Conservation (phyloP, 108 stramenopile species). For the Cyclotella sp. region DNA sequence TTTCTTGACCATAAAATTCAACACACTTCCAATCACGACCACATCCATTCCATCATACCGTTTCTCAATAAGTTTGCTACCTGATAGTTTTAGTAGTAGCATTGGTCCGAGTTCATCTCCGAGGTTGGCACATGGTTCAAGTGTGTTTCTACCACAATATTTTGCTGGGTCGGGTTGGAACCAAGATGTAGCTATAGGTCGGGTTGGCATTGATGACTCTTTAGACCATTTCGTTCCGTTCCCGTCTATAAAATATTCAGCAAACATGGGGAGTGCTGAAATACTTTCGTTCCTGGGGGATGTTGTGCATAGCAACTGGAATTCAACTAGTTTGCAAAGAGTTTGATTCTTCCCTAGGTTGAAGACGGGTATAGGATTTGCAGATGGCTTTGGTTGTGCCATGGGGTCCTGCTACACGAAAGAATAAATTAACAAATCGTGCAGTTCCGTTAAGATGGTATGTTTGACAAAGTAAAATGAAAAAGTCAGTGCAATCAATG, state of each 20-base stretch:
- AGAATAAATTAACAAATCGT: too few species aligned
- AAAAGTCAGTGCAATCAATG: too few species aligned
- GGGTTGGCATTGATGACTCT: background rate
- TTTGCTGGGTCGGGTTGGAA: background rate
- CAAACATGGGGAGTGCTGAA: background rate
- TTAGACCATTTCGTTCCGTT: background rate
- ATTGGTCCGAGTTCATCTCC: conserved; percentile 22
- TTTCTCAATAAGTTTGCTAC: conserved; percentile 2
- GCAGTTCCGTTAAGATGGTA: too few species aligned
- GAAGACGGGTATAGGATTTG: background rate
- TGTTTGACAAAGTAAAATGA: too few species aligned
- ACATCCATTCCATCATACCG: conserved; percentile 23
- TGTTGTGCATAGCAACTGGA: background rate
- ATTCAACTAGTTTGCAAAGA: background rate
- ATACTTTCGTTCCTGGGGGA: background rate
- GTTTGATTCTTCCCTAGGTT: background rate
- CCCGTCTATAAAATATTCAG: background rate
- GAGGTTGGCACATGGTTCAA: conserved; percentile 26
- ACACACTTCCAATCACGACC: conserved; percentile 18
- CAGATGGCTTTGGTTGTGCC: background rate
- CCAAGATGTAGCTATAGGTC: conserved; percentile 10
- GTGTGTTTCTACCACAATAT: background rate
- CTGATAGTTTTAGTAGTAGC: conserved; percentile 9
- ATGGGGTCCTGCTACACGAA: too few species aligned
- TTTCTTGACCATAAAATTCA: conserved; percentile 20